These are phyloP conservation scores for Kwoniella newhampshirensis DNA, from an alignment of 768 basidiomycete genomes.

Conservation along the genomic window DNA sequence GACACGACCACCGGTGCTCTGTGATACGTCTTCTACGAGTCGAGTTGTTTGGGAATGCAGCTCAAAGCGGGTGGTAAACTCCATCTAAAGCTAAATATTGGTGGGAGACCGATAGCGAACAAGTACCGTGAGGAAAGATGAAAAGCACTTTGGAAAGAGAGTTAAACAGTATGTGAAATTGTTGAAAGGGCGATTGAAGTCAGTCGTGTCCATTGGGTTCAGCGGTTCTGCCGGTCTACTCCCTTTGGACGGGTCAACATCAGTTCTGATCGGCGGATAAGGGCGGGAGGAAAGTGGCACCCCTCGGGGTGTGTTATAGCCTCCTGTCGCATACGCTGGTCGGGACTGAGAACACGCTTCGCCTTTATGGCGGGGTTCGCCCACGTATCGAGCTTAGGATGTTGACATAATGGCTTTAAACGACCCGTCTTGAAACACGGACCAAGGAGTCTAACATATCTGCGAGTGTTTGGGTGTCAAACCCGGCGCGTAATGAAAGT, in stretches of 20 bases:
- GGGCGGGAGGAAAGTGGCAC: conserved; percentile 64
- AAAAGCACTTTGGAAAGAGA: conserved; percentile 79
- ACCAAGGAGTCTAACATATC: conserved; percentile 83
- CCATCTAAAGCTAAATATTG: conserved; percentile 82
- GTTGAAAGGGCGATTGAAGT: conserved; percentile 75
- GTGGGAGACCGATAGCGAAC: conserved; percentile 80
- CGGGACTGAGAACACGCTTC: conserved; percentile 67
- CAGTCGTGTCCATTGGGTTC: conserved; percentile 64
- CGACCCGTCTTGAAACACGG: conserved; percentile 81
- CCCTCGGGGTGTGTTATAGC: conserved; percentile 67
- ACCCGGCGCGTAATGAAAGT: conserved; percentile 71
- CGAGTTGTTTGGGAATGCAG: conserved; percentile 84
- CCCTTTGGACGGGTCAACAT: conserved; percentile 66
- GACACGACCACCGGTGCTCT: conserved; percentile 65
- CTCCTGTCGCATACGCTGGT: conserved; percentile 60
- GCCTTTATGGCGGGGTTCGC: conserved; percentile 60
- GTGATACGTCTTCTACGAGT: conserved; percentile 75
- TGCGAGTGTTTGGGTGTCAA: conserved; percentile 76
- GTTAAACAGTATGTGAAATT: conserved; percentile 79
- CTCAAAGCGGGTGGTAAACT: conserved; percentile 79
- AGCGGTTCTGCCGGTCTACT: conserved; percentile 62
- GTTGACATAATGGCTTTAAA: conserved; percentile 76
- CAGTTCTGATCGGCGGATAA: conserved; percentile 66
- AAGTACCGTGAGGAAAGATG: conserved; percentile 80
- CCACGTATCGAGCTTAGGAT: conserved; percentile 66